These are phyloP conservation scores for Cryptococcus sp. DNA, from an alignment of 1,284 basidiomycete species.

Conservation along the genomic window DNA sequence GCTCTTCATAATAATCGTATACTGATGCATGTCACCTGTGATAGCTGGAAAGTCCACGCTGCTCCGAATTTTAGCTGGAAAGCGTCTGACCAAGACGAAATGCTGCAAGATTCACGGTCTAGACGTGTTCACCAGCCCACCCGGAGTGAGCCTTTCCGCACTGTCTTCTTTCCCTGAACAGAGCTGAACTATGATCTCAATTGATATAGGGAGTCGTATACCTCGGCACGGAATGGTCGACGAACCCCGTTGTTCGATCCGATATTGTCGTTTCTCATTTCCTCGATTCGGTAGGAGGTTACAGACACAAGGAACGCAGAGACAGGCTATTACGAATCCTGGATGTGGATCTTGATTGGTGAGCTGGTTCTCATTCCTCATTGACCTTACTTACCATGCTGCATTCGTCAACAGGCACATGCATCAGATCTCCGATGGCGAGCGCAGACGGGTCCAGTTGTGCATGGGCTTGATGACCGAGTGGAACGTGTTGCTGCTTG, in stretches of 20 bases:
- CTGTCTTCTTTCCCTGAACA: conserved; percentile 1
- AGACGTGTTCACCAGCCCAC: conserved; percentile 74
- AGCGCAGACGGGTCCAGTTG: conserved; percentile 89
- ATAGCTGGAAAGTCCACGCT: conserved; percentile 92
- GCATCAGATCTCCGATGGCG: conserved; percentile 87
- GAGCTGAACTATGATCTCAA: neutral
- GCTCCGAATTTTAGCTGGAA: conserved; percentile 91
- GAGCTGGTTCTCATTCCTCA: conserved; percentile 16
- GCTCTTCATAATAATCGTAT: neutral
- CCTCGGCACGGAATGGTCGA: conserved; percentile 90
- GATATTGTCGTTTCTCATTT: conserved; percentile 89
- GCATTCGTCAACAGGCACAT: conserved; percentile 47
- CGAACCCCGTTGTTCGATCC: conserved; percentile 92
- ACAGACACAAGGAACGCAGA: conserved; percentile 84
- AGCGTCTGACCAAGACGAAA: conserved; percentile 71
- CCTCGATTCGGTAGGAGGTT: conserved; percentile 92
- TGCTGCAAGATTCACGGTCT: conserved; percentile 71
- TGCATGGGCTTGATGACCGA: conserved; percentile 96
- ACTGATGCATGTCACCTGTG: neutral
- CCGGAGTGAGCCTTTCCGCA: conserved; percentile 43
- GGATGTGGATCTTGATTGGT: conserved; percentile 87
- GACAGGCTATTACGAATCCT: conserved; percentile 86
- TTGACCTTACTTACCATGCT: neutral
- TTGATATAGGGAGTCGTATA: conserved; percentile 70
- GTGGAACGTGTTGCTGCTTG: conserved; percentile 90